These are phyloP conservation scores for Monotropa hypopitys DNA, from an alignment of 179 eudicot species.

Conservation along the genomic window DNA sequence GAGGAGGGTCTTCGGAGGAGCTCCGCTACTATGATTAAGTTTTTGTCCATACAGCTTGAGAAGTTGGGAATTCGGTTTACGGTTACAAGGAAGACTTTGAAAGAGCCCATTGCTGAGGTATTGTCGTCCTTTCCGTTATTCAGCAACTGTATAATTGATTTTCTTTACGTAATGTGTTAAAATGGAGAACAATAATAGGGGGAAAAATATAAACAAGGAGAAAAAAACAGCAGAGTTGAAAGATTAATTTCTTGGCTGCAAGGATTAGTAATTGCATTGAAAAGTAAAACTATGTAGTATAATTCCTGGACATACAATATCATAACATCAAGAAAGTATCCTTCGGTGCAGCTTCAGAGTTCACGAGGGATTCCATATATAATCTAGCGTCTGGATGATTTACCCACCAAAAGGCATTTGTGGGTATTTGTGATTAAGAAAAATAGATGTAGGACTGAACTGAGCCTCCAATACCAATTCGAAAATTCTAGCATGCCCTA, in stretches of 20 bases:
- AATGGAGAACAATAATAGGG: not conserved
- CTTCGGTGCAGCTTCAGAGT: not conserved
- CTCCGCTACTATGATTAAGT: constrained; percentile 39
- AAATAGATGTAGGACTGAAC: not conserved
- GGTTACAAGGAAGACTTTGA: constrained; percentile 57
- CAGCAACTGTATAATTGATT: not conserved
- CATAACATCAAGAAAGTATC: not conserved
- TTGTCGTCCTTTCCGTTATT: not conserved
- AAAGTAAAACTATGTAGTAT: not conserved
- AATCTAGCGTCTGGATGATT: not conserved
- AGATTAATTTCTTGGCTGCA: not conserved
- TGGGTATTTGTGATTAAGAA: not conserved
- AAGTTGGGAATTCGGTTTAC: constrained; percentile 86
- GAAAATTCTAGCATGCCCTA: not conserved
- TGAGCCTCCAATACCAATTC: not conserved
- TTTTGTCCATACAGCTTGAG: constrained; percentile 80
- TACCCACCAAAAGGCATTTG: not conserved
- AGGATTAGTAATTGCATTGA: not conserved
- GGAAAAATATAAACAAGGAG: not conserved
- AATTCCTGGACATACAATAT: not conserved
- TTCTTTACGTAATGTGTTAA: not conserved
- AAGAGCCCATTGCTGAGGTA: constrained; percentile 91
- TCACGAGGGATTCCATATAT: not conserved
- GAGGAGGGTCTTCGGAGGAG: constrained; percentile 64
- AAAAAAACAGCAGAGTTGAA: not conserved